A percentile compares a stretch with the other conserved stretches of the same genome.
These are phyloP conservation scores for Russula sp. DNA, from an alignment of 768 basidiomycete genomes.

Conservation along the genomic window DNA sequence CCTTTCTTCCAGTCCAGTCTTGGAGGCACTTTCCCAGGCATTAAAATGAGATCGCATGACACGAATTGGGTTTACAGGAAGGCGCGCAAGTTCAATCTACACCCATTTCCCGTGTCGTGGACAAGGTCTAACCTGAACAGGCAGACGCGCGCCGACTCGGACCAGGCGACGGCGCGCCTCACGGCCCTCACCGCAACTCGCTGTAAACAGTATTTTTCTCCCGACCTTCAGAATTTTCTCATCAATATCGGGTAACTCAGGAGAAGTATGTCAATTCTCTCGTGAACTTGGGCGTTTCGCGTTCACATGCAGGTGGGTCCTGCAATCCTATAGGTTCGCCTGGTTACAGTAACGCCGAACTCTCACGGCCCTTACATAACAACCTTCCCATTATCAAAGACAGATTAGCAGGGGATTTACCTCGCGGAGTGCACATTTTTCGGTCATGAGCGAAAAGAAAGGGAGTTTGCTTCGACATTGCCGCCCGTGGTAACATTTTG, in stretches of 20 bases:
- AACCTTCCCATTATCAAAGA: constrained; percentile 11
- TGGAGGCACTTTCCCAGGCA: constrained; percentile 9
- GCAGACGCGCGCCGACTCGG: neutral
- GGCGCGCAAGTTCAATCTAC: constrained; percentile 7
- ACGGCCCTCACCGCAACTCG: neutral
- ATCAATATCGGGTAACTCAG: constrained; percentile 13
- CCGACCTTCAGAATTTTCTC: constrained; percentile 13
- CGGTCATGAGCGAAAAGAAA: constrained; percentile 22
- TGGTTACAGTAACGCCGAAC: constrained; percentile 17
- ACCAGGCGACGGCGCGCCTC: neutral
- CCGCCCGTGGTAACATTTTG: constrained; percentile 17
- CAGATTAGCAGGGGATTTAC: constrained; percentile 9
- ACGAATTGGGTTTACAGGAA: constrained; percentile 16
- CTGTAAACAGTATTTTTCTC: constrained; percentile 12
- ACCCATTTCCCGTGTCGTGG: constrained; percentile 1
- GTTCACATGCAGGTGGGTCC: constrained; percentile 5
- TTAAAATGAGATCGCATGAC: constrained; percentile 9
- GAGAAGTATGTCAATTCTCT: constrained; percentile 6
- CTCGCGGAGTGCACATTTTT: constrained; percentile 20
- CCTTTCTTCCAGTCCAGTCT: neutral
- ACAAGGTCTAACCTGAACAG: constrained; percentile 23
- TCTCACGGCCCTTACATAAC: constrained; percentile 27
- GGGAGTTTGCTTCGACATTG: constrained; percentile 18
- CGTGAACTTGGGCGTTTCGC: constrained; percentile 16
- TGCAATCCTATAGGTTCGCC: constrained; percentile 18